Evolutionary conservation across 768 basidiomycete genomes (phyloP).

Genomic region (Megacollybia marginata): DNA sequence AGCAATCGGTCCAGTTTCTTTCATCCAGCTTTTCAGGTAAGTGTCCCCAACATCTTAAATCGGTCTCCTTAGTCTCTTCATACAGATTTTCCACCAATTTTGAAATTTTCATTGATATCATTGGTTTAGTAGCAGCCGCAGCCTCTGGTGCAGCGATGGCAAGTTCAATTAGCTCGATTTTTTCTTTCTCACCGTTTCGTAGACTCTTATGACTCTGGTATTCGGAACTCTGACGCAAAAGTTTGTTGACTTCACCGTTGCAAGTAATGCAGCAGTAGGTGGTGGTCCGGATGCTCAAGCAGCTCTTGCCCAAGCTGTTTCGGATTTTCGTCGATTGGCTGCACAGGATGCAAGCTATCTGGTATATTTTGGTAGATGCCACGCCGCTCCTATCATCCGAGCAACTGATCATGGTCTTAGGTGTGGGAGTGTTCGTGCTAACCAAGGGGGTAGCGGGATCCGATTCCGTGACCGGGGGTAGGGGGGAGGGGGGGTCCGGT

Average conservation of each 20-base stretch:
- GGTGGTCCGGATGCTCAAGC: constrained; percentile 23
- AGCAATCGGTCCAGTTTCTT: constrained; percentile 28
- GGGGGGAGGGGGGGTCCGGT: too few relatives aligned
- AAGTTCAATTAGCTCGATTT: constrained; percentile 9
- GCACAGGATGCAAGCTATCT: constrained; percentile 57
- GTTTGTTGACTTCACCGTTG: constrained; percentile 54
- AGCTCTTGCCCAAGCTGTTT: constrained; percentile 27
- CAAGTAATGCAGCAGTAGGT: constrained; percentile 13
- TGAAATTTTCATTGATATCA: constrained; percentile 58
- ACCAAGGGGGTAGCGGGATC: too few relatives aligned
- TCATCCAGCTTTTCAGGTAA: constrained; percentile 43
- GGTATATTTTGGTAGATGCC: constrained; percentile 51
- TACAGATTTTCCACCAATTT: constrained; percentile 64
- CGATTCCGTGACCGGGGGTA: too few relatives aligned
- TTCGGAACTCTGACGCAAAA: constrained; percentile 77
- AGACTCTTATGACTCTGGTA: constrained; percentile 77
- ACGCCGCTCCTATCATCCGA: constrained; percentile 1
- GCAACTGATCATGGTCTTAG: constrained; percentile 25
- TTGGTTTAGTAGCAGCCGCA: constrained; percentile 68
- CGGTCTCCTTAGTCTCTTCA: constrained; percentile 11
- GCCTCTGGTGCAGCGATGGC: constrained; percentile 81
- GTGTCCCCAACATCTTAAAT: constrained; percentile 1
- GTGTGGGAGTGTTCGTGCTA: constrained; percentile 65
- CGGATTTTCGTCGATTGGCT: constrained; percentile 44
- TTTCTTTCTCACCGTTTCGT: not conserved